These are phyloP conservation scores for Russula virescens DNA, from an alignment of 768 basidiomycete genomes.

Conservation along the genomic window DNA sequence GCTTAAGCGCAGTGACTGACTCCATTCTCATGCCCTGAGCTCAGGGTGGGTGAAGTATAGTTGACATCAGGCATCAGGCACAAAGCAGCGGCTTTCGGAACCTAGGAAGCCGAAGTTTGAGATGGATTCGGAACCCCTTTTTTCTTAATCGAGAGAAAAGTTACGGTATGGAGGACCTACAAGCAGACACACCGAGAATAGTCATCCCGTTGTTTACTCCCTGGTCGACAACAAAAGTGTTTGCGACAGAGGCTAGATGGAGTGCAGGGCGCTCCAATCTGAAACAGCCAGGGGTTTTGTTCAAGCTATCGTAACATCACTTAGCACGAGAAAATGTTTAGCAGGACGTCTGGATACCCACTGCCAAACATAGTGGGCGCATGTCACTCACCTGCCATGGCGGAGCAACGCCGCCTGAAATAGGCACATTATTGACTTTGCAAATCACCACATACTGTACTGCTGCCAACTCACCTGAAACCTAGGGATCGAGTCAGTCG, in stretches of 20 bases:
- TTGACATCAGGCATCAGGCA: too few relatives aligned
- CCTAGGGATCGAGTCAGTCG: not conserved
- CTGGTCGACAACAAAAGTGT: not conserved
- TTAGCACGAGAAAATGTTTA: not conserved
- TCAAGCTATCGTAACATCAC: not conserved
- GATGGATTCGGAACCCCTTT: too few relatives aligned
- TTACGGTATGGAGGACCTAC: not conserved
- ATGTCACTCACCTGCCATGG: not conserved
- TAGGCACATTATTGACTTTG: not conserved
- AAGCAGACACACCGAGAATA: not conserved
- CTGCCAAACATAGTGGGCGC: not conserved
- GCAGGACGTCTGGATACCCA: not conserved
- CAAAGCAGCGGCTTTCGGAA: too few relatives aligned
- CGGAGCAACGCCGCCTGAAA: not conserved
- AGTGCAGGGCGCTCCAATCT: not conserved
- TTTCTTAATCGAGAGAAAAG: too few relatives aligned
- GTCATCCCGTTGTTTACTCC: not conserved
- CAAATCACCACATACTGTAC: not conserved
- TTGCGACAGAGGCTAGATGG: conserved; percentile 66
- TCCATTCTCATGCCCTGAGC: too few relatives aligned
- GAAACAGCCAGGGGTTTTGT: not conserved
- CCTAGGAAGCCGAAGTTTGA: too few relatives aligned
- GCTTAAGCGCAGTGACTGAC: too few relatives aligned
- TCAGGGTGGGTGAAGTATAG: too few relatives aligned
- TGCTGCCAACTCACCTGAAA: not conserved